Percentiles rank a stretch among this genome's conserved stretches.
Conservation (phyloP, 208 protist genomes). For the Kentomonas sorsogonicus region DNA sequence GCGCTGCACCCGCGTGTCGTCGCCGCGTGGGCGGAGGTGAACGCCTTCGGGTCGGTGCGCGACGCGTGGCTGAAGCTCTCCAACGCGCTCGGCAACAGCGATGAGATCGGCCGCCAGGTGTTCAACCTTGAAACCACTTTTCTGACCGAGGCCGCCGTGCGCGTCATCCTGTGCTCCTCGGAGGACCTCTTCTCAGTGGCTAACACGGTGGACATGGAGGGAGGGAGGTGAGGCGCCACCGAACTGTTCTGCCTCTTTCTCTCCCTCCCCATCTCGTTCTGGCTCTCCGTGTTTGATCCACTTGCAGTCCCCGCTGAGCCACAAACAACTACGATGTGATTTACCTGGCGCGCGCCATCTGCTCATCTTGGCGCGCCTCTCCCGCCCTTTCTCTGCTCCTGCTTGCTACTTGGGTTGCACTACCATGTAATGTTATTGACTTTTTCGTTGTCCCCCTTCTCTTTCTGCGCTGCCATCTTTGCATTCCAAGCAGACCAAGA, state of each 20-base stretch:
- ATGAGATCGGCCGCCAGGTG: slow-evolving; percentile 14
- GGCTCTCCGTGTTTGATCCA: no score
- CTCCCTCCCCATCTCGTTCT: no score
- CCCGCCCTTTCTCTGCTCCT: slow-evolving; percentile 4
- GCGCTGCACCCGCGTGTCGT: slow-evolving; percentile 39
- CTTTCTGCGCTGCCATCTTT: neutral
- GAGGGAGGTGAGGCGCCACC: no score
- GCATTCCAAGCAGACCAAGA: no score
- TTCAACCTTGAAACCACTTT: slow-evolving; percentile 23
- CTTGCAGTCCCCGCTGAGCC: no score
- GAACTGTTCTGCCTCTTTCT: no score
- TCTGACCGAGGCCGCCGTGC: slow-evolving; percentile 24
- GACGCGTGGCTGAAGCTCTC: slow-evolving; percentile 61
- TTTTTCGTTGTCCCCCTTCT: neutral
- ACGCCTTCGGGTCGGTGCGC: slow-evolving; percentile 64
- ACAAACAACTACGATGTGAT: no score
- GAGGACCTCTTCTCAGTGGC: slow-evolving; percentile 28
- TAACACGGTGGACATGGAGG: slow-evolving; percentile 61
- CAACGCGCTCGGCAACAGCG: slow-evolving; percentile 28
- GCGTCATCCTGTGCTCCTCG: slow-evolving; percentile 40
- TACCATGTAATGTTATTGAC: neutral
- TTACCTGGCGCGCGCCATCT: no score
- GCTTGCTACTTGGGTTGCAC: slow-evolving; percentile 3
- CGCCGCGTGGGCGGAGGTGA: slow-evolving; percentile 48
- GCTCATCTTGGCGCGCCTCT: neutral